A percentile compares a stretch with the other conserved stretches of the same genome.
Conservation (phyloP, 1,284 basidiomycete genomes). For the Ceratobasidium sp. region DNA sequence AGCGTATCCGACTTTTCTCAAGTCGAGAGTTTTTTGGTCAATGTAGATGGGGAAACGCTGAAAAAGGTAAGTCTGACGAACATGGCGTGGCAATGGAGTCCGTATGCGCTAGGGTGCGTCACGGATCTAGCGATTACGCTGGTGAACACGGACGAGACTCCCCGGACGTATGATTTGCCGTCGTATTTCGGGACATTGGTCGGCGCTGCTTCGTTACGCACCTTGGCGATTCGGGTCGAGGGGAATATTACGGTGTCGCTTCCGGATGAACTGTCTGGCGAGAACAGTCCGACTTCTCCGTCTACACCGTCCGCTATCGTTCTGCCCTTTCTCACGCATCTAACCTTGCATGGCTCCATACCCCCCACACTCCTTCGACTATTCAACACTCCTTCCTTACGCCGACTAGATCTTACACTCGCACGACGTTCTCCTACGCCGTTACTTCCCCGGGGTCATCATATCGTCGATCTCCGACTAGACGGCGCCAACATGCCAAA, state of each 20-base stretch:
- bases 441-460: constrained; percentile 24
- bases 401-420: constrained; percentile 31
- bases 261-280: constrained; percentile 2
- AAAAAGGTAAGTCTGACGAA: constrained; percentile 17
- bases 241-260: not conserved
- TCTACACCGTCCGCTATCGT: constrained; percentile 20
- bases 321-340: constrained; percentile 31
- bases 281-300: not conserved
- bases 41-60: constrained; percentile 20
- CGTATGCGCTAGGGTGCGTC: constrained; percentile 29
- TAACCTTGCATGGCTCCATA: constrained; percentile 16
- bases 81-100: constrained; percentile 43
- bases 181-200: constrained; percentile 31
- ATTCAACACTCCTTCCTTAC: constrained; percentile 30
- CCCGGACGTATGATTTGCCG: constrained; percentile 25
- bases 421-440: constrained; percentile 25
- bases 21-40: constrained; percentile 13
- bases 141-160: not conserved
- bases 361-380: constrained; percentile 24
- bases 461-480: constrained; percentile 31
- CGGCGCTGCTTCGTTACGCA: constrained; percentile 30
- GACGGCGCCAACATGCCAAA: constrained; percentile 17
- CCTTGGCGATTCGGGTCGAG: constrained; percentile 3
- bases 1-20: constrained; percentile 27
- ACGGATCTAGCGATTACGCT: constrained; percentile 9